A percentile compares a stretch with the other conserved stretches of the same genome.
Conservation (phyloP, 176 grass and related monocot genomes). For the Puya raimondii region DNA sequence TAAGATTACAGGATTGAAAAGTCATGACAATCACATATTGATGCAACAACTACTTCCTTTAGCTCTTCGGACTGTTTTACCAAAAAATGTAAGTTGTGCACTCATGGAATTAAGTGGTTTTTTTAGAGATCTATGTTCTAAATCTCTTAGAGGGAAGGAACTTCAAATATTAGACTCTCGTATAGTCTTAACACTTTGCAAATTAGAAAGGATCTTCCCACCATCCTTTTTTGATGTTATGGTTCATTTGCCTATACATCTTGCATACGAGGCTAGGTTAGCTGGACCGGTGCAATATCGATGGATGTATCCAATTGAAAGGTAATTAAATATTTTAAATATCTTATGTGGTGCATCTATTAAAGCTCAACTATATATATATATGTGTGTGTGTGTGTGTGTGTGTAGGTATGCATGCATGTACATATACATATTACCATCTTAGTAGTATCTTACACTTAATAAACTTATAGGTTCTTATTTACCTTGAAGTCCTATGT, state of each 20-base stretch:
- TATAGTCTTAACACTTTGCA: not conserved
- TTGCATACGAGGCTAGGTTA: constrained; percentile 1
- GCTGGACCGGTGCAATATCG: not conserved
- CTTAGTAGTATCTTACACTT: too few relatives aligned
- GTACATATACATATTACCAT: too few relatives aligned
- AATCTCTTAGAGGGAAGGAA: not conserved
- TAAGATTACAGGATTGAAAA: not conserved
- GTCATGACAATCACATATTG: not conserved
- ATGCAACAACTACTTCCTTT: not conserved
- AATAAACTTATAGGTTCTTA: not conserved
- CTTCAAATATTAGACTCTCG: not conserved
- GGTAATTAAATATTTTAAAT: constrained; percentile 1
- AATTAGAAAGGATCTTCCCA: too few relatives aligned
- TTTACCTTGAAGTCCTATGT: constrained; percentile 10
- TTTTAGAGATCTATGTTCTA: not conserved
- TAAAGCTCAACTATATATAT: too few relatives aligned
- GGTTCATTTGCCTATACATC: not conserved
- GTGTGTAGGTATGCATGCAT: too few relatives aligned
- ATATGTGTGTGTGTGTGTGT: too few relatives aligned
- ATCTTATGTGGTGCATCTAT: too few relatives aligned
- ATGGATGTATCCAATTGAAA: not conserved
- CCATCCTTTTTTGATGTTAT: too few relatives aligned
- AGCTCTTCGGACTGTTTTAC: not conserved
- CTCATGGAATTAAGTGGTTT: not conserved
- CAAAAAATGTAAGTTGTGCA: not conserved